Percentiles rank a stretch among this genome's conserved stretches.
Evolutionary conservation across 202 grass and related monocot genomes (phyloP).

Genomic region (Thinopyrum obtusiflorum): DNA sequence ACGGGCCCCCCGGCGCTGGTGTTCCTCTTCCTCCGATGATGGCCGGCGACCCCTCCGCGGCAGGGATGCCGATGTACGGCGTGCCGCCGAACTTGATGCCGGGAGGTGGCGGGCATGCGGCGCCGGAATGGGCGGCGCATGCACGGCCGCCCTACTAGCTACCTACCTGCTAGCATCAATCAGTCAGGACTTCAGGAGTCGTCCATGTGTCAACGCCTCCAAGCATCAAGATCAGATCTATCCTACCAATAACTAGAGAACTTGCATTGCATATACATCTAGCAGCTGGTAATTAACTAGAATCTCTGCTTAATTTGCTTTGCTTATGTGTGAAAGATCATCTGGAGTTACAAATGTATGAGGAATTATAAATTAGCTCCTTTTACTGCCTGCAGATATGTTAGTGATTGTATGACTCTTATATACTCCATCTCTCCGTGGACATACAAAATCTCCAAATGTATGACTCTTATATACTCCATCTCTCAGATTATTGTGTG

Average conservation of each 20-base stretch:
- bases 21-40: conserved; percentile 13
- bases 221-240: not conserved
- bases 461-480: not conserved
- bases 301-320: not conserved
- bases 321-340: not conserved
- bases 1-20: not conserved
- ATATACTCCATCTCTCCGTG: not conserved
- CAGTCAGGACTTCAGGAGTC: not conserved
- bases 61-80: conserved; percentile 47
- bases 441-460: too few species aligned
- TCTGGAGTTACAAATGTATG: not conserved
- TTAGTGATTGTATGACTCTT: not conserved
- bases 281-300: not conserved
- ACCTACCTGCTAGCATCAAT: not conserved
- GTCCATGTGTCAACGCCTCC: not conserved
- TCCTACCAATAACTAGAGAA: not conserved
- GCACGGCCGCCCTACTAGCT: conserved; percentile 50
- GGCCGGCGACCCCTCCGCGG: conserved; percentile 31
- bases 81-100: conserved; percentile 37
- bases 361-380: not conserved
- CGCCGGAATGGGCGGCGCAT: conserved; percentile 39
- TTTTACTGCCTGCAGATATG: not conserved
- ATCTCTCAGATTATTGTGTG: not conserved
- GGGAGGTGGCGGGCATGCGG: conserved; percentile 26
- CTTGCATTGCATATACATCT: not conserved